Conservation (phyloP, 176 grass and related monocot species). For the Otatea glauca region DNA sequence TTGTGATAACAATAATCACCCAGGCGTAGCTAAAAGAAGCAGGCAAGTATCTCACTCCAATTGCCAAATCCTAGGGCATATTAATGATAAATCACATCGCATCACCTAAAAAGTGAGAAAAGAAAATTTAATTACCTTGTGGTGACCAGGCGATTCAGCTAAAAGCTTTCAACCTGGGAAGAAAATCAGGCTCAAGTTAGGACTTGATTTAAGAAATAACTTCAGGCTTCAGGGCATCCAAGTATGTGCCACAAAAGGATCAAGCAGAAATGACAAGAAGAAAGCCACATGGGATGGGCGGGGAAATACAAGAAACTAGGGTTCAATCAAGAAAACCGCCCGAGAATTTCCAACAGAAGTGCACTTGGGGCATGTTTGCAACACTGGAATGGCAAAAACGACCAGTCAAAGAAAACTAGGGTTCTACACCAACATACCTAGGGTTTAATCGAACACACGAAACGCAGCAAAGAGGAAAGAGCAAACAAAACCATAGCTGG, state of each 20-base stretch:
- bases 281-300: background rate
- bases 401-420: background rate
- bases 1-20: background rate
- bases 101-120: background rate
- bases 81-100: background rate
- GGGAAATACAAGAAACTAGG: constrained; percentile 4
- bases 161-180: constrained; percentile 40
- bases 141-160: background rate
- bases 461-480: background rate
- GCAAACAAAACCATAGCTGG: background rate
- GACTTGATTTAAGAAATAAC: background rate
- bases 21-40: background rate
- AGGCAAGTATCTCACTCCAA: background rate
- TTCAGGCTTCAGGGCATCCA: background rate
- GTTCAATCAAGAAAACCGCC: background rate
- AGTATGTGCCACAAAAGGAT: background rate
- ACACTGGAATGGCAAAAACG: background rate
- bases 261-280: background rate
- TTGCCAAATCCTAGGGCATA: background rate
- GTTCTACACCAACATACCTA: background rate
- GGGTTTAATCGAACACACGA: constrained; percentile 5
- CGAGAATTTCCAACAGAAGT: background rate
- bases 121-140: constrained; percentile 25
- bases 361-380: background rate
- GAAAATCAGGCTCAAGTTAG: constrained; percentile 1